Percentiles rank a stretch among this genome's conserved stretches.
phyloP scores from a whole-genome alignment of 169 alveolate species.

The Perkinsus chesapeaki region DNA sequence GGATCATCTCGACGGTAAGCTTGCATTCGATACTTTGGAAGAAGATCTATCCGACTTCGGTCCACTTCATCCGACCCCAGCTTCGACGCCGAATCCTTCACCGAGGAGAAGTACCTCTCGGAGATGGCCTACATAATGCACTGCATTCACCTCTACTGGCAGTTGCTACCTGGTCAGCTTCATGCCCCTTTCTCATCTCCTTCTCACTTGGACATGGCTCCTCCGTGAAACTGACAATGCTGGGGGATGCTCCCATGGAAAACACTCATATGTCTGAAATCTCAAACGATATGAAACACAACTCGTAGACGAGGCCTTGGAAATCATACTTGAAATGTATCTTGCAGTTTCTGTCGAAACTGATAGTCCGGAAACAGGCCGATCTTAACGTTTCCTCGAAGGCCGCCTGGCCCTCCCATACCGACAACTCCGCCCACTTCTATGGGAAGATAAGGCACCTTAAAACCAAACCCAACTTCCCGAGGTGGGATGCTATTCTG shows the following conservation, averaged over 20 bases:
- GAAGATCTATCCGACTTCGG: neutral
- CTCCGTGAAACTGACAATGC: neutral
- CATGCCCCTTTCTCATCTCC: neutral
- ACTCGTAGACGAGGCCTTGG: neutral
- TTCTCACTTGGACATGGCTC: neutral
- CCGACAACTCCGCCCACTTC: neutral
- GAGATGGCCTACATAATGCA: neutral
- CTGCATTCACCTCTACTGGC: neutral
- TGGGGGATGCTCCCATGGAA: neutral
- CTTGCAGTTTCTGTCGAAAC: neutral
- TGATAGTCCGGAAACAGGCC: neutral
- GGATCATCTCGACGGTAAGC: neutral
- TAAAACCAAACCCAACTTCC: neutral
- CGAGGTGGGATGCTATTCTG: neutral
- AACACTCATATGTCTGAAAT: neutral
- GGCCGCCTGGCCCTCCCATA: neutral
- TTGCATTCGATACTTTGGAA: neutral
- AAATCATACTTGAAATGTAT: neutral
- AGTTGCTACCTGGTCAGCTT: neutral
- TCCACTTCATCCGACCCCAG: neutral
- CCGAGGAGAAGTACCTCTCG: neutral
- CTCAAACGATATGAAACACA: neutral
- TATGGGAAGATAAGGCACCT: neutral
- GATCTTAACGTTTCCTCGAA: neutral
- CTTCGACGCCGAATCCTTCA: neutral